phyloP scores from a whole-genome alignment of 192 early-diverging fungal species.

The Gaertneriomyces semiglobifer region DNA sequence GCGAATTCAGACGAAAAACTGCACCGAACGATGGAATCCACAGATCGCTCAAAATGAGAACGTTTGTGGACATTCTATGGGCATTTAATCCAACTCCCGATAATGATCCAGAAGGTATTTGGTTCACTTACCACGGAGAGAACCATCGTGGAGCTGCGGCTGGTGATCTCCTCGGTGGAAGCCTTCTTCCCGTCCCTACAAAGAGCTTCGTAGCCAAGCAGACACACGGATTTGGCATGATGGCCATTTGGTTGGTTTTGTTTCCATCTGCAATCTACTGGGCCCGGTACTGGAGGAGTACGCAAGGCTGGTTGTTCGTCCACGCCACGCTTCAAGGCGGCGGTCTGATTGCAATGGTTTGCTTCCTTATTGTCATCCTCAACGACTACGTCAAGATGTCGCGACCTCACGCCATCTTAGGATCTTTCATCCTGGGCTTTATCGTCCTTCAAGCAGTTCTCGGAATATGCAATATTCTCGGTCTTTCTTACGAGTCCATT shows the following conservation, averaged over 20 bases:
- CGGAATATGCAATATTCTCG: conserved; percentile 32
- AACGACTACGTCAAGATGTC: conserved; percentile 22
- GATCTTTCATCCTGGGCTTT: conserved; percentile 27
- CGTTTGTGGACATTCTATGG: conserved; percentile 28
- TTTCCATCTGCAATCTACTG: conserved; percentile 38
- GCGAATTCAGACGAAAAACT: conserved; percentile 23
- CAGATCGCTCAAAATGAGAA: conserved; percentile 7
- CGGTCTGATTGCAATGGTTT: conserved; percentile 24
- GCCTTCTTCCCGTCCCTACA: neutral
- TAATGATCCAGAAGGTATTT: conserved; percentile 7
- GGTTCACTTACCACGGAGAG: conserved; percentile 27
- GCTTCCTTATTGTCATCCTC: conserved; percentile 26
- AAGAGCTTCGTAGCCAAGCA: conserved; percentile 22
- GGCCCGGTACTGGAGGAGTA: conserved; percentile 37
- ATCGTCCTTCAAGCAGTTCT: conserved; percentile 35
- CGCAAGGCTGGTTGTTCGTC: conserved; percentile 31
- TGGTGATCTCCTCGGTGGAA: conserved; percentile 10
- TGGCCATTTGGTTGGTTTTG: conserved; percentile 36
- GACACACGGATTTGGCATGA: conserved; percentile 42
- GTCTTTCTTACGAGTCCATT: conserved; percentile 30
- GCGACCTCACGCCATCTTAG: conserved; percentile 38
- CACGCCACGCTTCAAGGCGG: conserved; percentile 35
- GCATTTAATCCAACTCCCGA: conserved; percentile 34
- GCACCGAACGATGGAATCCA: conserved; percentile 27
- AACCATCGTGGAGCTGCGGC: conserved; percentile 24